Evolutionary conservation across 345 rosid genomes (phyloP).

Genomic region (Linum trigynum): DNA sequence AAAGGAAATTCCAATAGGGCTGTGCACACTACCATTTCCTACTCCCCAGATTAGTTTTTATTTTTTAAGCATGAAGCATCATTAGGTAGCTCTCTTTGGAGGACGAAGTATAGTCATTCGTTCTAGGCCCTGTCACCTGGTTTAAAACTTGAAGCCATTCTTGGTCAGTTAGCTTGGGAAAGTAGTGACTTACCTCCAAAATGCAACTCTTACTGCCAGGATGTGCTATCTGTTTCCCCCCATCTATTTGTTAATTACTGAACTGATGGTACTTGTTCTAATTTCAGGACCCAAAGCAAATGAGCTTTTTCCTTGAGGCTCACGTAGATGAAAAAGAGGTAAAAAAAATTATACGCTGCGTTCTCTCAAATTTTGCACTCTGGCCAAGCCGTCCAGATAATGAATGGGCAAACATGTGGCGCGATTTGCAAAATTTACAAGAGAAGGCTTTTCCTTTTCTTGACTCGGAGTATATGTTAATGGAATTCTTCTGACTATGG

Average conservation of each 20-base stretch:
- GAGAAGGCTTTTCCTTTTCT: slow-evolving; percentile 91
- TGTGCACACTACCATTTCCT: too few relatives aligned
- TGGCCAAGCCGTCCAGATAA: slow-evolving; percentile 76
- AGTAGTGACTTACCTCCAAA: neutral
- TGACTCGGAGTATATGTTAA: slow-evolving; percentile 75
- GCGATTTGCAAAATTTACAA: slow-evolving; percentile 64
- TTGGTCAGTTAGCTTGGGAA: neutral
- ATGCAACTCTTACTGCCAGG: too few relatives aligned
- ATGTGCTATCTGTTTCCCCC: too few relatives aligned
- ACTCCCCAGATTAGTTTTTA: too few relatives aligned
- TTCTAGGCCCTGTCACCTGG: neutral
- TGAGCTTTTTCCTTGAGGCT: slow-evolving; percentile 63
- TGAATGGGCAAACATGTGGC: slow-evolving; percentile 99
- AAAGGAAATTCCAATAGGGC: too few relatives aligned
- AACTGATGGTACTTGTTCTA: slow-evolving; percentile 11
- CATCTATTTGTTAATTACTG: neutral
- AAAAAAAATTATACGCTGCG: slow-evolving; percentile 83
- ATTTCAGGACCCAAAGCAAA: slow-evolving; percentile 80
- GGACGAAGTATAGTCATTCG: neutral
- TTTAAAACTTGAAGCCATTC: neutral
- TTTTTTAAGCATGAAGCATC: too few relatives aligned
- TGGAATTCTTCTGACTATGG: too few relatives aligned
- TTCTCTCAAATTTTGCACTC: slow-evolving; percentile 86
- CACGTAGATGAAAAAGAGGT: slow-evolving; percentile 75
- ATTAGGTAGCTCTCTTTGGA: neutral